phyloP scores from a whole-genome alignment of 306 rosid species.

The Corylus americana region DNA sequence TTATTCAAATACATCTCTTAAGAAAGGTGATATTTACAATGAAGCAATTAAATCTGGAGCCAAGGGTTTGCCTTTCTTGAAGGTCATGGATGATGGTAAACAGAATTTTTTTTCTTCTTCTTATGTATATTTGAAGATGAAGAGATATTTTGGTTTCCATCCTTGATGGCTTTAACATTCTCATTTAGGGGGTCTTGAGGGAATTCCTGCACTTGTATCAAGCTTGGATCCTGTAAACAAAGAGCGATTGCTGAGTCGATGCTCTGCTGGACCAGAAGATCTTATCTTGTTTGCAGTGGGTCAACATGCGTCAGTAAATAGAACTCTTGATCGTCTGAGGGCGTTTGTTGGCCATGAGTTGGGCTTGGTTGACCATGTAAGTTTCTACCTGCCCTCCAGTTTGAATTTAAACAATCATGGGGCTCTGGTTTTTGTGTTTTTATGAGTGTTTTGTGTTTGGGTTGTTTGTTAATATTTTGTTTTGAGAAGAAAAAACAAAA shows the following conservation, averaged over 20 bases:
- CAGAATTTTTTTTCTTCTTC: background rate
- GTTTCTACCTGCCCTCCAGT: constrained; percentile 25
- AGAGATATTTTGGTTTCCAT: constrained; percentile 19
- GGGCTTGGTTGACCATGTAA: constrained; percentile 75
- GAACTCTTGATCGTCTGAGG: constrained; percentile 81
- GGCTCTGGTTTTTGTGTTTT: background rate
- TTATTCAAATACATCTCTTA: constrained; percentile 88
- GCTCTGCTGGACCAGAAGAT: constrained; percentile 71
- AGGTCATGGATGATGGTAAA: constrained; percentile 66
- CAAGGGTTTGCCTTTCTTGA: constrained; percentile 74
- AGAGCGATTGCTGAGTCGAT: constrained; percentile 49
- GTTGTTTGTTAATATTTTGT: too few relatives aligned
- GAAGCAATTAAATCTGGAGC: constrained; percentile 88
- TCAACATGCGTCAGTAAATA: constrained; percentile 61
- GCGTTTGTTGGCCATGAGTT: constrained; percentile 67
- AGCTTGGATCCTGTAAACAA: constrained; percentile 62
- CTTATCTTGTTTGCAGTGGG: constrained; percentile 84
- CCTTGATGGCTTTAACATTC: constrained; percentile 26
- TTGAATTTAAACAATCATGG: constrained; percentile 8
- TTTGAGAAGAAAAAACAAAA: too few relatives aligned
- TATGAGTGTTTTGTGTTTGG: too few relatives aligned
- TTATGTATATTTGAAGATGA: background rate
- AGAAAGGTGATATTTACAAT: constrained; percentile 75
- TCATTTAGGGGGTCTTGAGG: constrained; percentile 70
- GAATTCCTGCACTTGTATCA: constrained; percentile 76